Conservation (phyloP, 148 eudicot genomes). For the Silene latifolia region DNA sequence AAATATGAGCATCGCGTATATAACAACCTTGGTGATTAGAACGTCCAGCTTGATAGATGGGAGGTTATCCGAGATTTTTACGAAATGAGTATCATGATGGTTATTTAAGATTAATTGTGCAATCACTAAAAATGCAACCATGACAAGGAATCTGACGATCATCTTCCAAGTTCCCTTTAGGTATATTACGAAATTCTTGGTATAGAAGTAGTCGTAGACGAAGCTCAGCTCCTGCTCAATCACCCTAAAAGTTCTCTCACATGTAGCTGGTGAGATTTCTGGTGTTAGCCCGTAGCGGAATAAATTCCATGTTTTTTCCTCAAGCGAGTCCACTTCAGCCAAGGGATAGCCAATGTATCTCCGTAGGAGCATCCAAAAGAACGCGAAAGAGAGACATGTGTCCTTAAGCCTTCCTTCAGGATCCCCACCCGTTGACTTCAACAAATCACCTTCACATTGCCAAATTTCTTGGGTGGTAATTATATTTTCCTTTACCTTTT, state of each 20-base stretch:
- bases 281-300: too few relatives aligned
- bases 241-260: slow-evolving; percentile 5
- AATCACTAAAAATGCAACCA: not conserved
- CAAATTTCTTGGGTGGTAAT: slow-evolving; percentile 9
- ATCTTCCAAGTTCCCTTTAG: not conserved
- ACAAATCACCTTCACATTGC: slow-evolving; percentile 9
- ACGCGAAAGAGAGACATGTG: slow-evolving; percentile 9
- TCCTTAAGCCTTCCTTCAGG: slow-evolving; percentile 3
- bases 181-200: too few relatives aligned
- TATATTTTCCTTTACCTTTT: not conserved
- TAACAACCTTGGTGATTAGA: not conserved
- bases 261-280: slow-evolving; percentile 5
- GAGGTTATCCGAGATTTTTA: not conserved
- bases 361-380: slow-evolving; percentile 8
- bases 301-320: too few relatives aligned
- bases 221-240: too few relatives aligned
- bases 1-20: too few relatives aligned
- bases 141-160: not conserved
- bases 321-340: not conserved
- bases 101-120: not conserved
- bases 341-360: slow-evolving; percentile 6
- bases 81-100: not conserved
- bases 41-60: not conserved
- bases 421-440: slow-evolving; percentile 6
- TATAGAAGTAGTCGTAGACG: slow-evolving; percentile 1